These are phyloP conservation scores for Aquilaria sinensis DNA, from an alignment of 345 rosid species.

Conservation along the genomic window DNA sequence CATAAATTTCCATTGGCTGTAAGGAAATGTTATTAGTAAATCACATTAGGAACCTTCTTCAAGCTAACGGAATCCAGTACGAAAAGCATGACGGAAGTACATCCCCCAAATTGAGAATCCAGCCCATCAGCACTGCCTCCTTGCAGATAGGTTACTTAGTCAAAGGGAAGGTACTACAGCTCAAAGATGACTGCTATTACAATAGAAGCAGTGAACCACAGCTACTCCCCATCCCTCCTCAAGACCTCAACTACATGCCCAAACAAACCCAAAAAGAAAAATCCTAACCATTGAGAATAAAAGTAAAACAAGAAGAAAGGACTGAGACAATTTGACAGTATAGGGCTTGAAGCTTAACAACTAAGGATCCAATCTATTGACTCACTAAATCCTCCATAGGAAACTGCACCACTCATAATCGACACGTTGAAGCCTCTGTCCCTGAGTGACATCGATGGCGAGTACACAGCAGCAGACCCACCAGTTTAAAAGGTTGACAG, in stretches of 20 bases:
- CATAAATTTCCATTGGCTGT: conserved; percentile 99
- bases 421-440: conserved; percentile 12
- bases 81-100: conserved; percentile 49
- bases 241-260: neutral
- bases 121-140: conserved; percentile 40
- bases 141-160: conserved; percentile 21
- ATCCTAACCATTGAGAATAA: neutral
- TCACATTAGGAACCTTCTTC: conserved; percentile 61
- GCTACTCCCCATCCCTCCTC: conserved; percentile 11
- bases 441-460: conserved; percentile 13
- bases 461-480: conserved; percentile 12
- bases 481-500: conserved; percentile 16
- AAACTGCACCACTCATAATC: conserved; percentile 11
- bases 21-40: conserved; percentile 76
- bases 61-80: conserved; percentile 61
- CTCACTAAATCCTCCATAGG: conserved; percentile 8
- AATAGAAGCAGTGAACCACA: conserved; percentile 5
- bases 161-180: conserved; percentile 23
- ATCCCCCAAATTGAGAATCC: conserved; percentile 44
- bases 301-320: neutral
- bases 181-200: conserved; percentile 15
- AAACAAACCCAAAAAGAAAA: neutral
- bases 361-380: conserved; percentile 4
- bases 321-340: neutral
- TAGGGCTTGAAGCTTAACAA: neutral